A percentile compares a stretch with the other conserved stretches of the same genome.
Conservation (phyloP, 2,329 filamentous ascomycete genomes). For the Cytospora chrysosperma region DNA sequence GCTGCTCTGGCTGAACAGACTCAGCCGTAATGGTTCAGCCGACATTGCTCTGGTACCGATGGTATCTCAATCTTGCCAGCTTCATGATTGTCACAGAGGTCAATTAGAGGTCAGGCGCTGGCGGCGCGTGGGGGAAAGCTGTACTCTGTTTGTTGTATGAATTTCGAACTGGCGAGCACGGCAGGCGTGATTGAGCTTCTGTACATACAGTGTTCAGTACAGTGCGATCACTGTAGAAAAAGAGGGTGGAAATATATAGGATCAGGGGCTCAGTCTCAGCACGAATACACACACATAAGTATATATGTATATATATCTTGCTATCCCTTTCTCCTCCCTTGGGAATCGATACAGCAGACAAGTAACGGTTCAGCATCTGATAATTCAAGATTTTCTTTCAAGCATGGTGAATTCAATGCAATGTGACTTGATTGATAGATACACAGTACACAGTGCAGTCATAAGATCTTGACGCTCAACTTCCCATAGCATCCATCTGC, state of each 20-base stretch:
- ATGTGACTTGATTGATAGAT: neutral
- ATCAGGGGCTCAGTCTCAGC: neutral
- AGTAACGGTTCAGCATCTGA: neutral
- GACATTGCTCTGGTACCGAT: constrained; percentile 17
- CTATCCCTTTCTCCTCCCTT: neutral
- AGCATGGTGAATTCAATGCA: neutral
- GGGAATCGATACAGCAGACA: too few relatives aligned
- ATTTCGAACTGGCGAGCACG: neutral
- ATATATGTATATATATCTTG: too few relatives aligned
- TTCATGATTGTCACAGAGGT: constrained; percentile 14
- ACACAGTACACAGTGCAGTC: neutral
- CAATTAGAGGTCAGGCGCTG: neutral
- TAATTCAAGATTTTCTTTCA: neutral
- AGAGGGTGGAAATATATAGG: neutral
- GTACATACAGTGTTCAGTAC: neutral
- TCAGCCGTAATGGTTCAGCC: constrained; percentile 35
- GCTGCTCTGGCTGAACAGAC: constrained; percentile 56
- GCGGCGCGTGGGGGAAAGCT: neutral
- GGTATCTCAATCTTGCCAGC: neutral
- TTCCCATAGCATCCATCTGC: neutral
- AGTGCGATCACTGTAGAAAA: neutral
- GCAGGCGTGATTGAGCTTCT: neutral
- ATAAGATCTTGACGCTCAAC: neutral
- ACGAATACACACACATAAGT: too few relatives aligned
- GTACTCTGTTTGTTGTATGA: neutral